Evolutionary conservation across 352 stramenopile species (phyloP).

Genomic region (Phytophthora uliginosa): DNA sequence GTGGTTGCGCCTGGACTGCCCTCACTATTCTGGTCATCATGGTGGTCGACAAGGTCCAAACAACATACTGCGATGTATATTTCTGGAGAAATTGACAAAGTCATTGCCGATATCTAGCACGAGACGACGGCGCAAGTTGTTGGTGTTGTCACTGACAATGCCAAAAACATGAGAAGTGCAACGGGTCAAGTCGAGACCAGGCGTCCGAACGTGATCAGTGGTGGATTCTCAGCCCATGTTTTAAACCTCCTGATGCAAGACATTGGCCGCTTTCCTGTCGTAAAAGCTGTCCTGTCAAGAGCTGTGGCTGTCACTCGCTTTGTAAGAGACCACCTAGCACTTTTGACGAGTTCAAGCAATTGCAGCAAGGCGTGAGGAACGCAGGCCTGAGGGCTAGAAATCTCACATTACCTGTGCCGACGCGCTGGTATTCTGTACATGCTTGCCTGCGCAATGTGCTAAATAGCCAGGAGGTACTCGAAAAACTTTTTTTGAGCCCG

Average conservation of each 20-base stretch:
- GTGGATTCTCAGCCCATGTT: neutral
- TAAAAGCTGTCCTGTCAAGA: neutral
- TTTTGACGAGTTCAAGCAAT: neutral
- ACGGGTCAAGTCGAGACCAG: neutral
- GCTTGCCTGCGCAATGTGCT: neutral
- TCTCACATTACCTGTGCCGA: neutral
- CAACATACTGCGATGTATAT: neutral
- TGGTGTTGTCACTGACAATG: neutral
- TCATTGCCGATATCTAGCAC: neutral
- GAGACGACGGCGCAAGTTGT: neutral
- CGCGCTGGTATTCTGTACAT: neutral
- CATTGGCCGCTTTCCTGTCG: neutral
- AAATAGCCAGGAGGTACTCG: neutral
- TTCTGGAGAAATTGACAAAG: constrained; percentile 1
- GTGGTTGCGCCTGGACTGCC: neutral
- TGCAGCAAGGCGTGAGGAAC: neutral
- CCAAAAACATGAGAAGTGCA: neutral
- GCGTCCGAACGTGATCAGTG: neutral
- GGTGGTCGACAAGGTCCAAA: constrained; percentile 3
- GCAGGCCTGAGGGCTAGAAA: neutral
- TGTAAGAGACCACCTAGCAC: neutral
- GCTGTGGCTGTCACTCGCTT: neutral
- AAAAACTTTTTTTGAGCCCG: neutral
- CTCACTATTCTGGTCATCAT: constrained; percentile 7
- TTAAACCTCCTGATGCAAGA: neutral